These are phyloP conservation scores for Corchorus olitorius DNA, from an alignment of 345 rosid species.

Conservation along the genomic window DNA sequence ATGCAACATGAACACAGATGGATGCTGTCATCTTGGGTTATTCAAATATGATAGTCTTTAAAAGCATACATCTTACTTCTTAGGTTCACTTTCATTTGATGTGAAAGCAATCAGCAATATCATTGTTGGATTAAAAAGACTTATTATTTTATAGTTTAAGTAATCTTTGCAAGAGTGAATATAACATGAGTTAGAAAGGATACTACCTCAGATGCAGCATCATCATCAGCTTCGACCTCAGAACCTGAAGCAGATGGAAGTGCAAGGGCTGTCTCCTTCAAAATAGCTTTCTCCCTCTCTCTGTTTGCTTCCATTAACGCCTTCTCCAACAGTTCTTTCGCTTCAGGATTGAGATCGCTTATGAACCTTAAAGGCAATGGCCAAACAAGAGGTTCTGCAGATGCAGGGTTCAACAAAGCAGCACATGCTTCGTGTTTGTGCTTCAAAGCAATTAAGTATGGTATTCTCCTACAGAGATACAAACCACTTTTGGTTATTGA, in stretches of 20 bases:
- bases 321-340: conserved; percentile 72
- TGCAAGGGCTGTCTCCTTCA: conserved; percentile 34
- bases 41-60: neutral
- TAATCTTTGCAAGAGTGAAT: neutral
- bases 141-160: neutral
- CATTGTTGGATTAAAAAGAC: neutral
- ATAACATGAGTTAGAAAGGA: neutral
- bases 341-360: conserved; percentile 83
- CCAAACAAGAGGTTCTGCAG: conserved; percentile 98
- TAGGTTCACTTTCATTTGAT: neutral
- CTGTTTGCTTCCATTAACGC: conserved; percentile 82
- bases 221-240: conserved; percentile 30
- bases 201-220: conserved; percentile 42
- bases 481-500: neutral
- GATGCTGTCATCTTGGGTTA: neutral
- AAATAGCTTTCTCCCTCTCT: conserved; percentile 48
- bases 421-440: conserved; percentile 53
- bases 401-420: conserved; percentile 75
- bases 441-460: conserved; percentile 50
- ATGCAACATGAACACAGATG: neutral
- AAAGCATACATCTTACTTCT: neutral
- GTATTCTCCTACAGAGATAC: conserved; percentile 46
- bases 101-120: neutral
- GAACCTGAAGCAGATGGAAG: conserved; percentile 39
- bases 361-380: conserved; percentile 96